Conservation (phyloP, 2,329 filamentous ascomycete genomes). For the Epichloe festucae region DNA sequence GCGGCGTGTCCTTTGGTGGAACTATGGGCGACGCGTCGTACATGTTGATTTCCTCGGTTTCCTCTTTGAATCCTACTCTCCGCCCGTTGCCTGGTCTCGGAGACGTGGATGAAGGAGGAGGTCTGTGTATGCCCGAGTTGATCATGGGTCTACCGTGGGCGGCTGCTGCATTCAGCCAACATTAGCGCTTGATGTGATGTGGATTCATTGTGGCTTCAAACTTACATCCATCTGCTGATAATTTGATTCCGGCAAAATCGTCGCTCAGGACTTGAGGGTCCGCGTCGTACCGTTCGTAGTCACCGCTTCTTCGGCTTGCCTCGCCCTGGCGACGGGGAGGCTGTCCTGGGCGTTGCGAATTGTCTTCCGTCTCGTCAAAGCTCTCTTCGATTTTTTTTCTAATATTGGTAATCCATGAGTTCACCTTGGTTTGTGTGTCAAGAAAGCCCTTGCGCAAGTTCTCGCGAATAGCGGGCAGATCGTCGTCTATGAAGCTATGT, state of each 20-base stretch:
- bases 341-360: constrained; percentile 16
- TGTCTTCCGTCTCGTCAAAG: constrained; percentile 54
- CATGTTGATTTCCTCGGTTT: constrained; percentile 65
- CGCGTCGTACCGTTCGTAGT: constrained; percentile 86
- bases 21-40: constrained; percentile 53
- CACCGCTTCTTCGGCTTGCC: constrained; percentile 58
- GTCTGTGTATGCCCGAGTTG: constrained; percentile 72
- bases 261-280: constrained; percentile 84
- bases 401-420: constrained; percentile 79
- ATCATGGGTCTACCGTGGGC: constrained; percentile 25
- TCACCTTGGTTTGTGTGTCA: constrained; percentile 87
- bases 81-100: constrained; percentile 35
- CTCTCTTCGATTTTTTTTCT: constrained; percentile 95
- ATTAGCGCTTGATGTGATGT: background rate
- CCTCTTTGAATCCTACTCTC: constrained; percentile 45
- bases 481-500: constrained; percentile 89
- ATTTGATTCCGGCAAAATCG: constrained; percentile 65
- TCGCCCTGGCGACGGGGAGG: constrained; percentile 43
- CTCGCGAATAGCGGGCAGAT: constrained; percentile 83
- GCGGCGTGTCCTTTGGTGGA: constrained; percentile 35
- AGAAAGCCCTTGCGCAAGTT: constrained; percentile 90
- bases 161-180: constrained; percentile 11
- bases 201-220: constrained; percentile 6
- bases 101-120: constrained; percentile 40
- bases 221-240: constrained; percentile 50